Percentiles rank a stretch among this genome's conserved stretches.
Conservation (phyloP, 106 monocot genomes). For the Apostasia ramifera region DNA sequence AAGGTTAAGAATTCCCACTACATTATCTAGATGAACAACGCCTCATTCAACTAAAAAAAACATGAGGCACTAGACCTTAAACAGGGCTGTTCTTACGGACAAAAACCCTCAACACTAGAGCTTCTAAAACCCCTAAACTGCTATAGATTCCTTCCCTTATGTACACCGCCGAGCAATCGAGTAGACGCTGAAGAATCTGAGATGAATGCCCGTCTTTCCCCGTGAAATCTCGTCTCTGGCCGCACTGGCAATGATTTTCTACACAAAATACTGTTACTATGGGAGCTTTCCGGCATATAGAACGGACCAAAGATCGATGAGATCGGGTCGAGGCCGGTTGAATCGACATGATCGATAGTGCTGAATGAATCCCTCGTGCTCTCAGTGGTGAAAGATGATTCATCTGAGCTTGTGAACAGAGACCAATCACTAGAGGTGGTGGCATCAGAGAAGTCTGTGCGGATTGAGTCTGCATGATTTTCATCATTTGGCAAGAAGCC, state of each 20-base stretch:
- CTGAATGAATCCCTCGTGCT: conserved; percentile 92
- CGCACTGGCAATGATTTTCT: conserved; percentile 22
- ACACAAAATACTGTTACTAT: conserved; percentile 26
- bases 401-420: conserved; percentile 93
- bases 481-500: neutral
- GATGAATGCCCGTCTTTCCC: conserved; percentile 21
- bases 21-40: neutral
- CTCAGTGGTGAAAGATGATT: conserved; percentile 92
- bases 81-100: neutral
- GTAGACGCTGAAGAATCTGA: conserved; percentile 20
- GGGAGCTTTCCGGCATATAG: conserved; percentile 41
- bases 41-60: conserved; percentile 32
- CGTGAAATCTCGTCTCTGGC: conserved; percentile 32
- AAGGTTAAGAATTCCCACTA: conserved; percentile 2
- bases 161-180: conserved; percentile 18
- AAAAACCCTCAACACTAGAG: neutral
- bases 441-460: conserved; percentile 73
- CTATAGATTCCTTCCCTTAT: conserved; percentile 23
- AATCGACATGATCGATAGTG: conserved; percentile 55
- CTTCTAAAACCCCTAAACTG: neutral
- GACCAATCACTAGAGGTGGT: conserved; percentile 80
- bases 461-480: conserved; percentile 14
- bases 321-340: conserved; percentile 42
- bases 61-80: conserved; percentile 15
- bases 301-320: conserved; percentile 66